These are phyloP conservation scores for Lathyrus aphaca DNA, from an alignment of 306 rosid species.

Conservation along the genomic window DNA sequence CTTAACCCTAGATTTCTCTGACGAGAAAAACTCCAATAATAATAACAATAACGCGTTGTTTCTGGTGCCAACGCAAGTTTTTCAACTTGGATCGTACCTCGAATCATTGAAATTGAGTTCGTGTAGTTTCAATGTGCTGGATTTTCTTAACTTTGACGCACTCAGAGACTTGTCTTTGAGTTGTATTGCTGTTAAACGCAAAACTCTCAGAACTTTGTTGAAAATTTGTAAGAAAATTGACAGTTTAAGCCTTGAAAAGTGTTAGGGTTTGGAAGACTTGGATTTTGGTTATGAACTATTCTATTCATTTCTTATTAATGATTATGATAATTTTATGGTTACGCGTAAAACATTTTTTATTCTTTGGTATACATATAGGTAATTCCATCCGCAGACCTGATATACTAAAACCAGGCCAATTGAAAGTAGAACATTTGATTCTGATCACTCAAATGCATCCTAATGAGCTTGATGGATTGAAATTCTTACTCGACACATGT, in stretches of 20 bases:
- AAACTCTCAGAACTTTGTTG: not conserved
- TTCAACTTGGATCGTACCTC: not conserved
- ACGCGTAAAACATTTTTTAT: not conserved
- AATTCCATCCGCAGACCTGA: constrained; percentile 36
- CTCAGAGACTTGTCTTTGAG: constrained; percentile 43
- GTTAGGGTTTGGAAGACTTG: constrained; percentile 22
- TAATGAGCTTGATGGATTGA: constrained; percentile 44
- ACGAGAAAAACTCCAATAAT: too few species aligned
- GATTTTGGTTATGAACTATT: not conserved
- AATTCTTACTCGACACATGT: constrained; percentile 51
- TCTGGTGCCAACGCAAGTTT: not conserved
- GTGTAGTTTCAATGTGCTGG: not conserved
- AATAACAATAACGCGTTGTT: not conserved
- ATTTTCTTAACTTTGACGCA: not conserved
- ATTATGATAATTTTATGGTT: not conserved
- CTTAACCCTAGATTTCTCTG: constrained; percentile 30
- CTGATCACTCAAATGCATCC: constrained; percentile 49
- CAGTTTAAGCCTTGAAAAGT: constrained; percentile 29
- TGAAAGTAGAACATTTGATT: constrained; percentile 50
- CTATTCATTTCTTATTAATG: not conserved
- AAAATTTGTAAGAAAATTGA: constrained; percentile 1
- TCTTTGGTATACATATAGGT: constrained; percentile 14
- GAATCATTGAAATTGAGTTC: constrained; percentile 32
- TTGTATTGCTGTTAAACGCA: not conserved
- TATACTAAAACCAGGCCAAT: not conserved